Conservation (phyloP, 805 yeast genomes). For the Metschnikowia kunwiensis region DNA sequence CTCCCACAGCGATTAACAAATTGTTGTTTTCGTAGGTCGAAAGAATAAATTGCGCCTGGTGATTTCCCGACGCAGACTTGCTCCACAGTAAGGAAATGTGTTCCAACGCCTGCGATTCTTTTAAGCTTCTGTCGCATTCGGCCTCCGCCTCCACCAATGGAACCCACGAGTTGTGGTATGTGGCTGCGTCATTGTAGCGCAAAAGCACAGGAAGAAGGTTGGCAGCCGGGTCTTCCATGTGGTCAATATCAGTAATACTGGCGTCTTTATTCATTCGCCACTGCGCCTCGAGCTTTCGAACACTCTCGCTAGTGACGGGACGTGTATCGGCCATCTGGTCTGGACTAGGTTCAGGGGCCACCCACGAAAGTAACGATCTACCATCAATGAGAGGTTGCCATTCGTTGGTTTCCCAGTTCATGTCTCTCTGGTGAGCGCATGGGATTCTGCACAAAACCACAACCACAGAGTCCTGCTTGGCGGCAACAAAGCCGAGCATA, state of each 20-base stretch:
- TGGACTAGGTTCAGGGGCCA: slow-evolving; percentile 66
- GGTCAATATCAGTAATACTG: slow-evolving; percentile 62
- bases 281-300: slow-evolving; percentile 68
- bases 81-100: slow-evolving; percentile 76
- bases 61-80: slow-evolving; percentile 58
- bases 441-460: slow-evolving; percentile 86
- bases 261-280: slow-evolving; percentile 77
- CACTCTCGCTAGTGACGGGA: slow-evolving; percentile 59
- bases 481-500: slow-evolving; percentile 80
- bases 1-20: slow-evolving; percentile 77
- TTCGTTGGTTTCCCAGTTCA: slow-evolving; percentile 80
- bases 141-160: slow-evolving; percentile 82
- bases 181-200: slow-evolving; percentile 78
- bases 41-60: slow-evolving; percentile 64
- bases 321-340: slow-evolving; percentile 57
- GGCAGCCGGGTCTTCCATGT: slow-evolving; percentile 31
- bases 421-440: slow-evolving; percentile 72
- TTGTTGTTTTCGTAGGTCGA: slow-evolving; percentile 65
- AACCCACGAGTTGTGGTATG: slow-evolving; percentile 80
- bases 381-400: slow-evolving; percentile 88
- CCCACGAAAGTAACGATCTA: slow-evolving; percentile 76
- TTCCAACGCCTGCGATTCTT: slow-evolving; percentile 74
- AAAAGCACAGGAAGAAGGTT: slow-evolving; percentile 69
- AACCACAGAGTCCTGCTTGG: slow-evolving; percentile 81
- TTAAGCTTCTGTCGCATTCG: slow-evolving; percentile 68